A percentile compares a stretch with the other conserved stretches of the same genome.
These are phyloP conservation scores for Ceratobasidium sp. DNA, from an alignment of 1,284 basidiomycete species.

Conservation along the genomic window DNA sequence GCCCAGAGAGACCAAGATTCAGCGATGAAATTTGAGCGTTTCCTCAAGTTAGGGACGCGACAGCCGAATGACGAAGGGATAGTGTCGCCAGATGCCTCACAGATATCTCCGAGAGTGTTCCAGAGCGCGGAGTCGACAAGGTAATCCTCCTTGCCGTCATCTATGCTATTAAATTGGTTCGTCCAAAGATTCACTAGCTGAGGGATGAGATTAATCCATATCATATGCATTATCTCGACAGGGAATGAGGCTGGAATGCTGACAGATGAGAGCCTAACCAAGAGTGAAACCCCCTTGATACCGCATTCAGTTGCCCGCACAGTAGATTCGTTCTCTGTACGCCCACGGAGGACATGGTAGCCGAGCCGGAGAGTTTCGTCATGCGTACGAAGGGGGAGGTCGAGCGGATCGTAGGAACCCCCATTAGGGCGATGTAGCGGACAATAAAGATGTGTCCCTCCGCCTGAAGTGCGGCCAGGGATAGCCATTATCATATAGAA, in stretches of 20 bases:
- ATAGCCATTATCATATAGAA: slow-evolving; percentile 34
- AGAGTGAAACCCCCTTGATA: slow-evolving; percentile 15
- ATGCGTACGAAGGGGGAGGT: slow-evolving; percentile 22
- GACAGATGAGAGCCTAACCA: slow-evolving; percentile 13
- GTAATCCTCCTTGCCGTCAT: slow-evolving; percentile 36
- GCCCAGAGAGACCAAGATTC: slow-evolving; percentile 61
- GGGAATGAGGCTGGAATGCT: slow-evolving; percentile 26
- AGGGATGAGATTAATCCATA: slow-evolving; percentile 14
- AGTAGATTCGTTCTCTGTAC: neutral
- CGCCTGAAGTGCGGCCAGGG: neutral
- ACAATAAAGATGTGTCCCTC: slow-evolving; percentile 19
- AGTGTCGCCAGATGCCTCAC: slow-evolving; percentile 52
- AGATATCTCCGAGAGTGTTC: slow-evolving; percentile 56
- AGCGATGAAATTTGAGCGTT: slow-evolving; percentile 55
- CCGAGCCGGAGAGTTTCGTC: slow-evolving; percentile 19
- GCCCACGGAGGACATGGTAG: neutral
- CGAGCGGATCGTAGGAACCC: slow-evolving; percentile 27
- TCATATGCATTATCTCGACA: slow-evolving; percentile 28
- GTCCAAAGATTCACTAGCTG: slow-evolving; percentile 12
- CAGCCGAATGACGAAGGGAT: slow-evolving; percentile 62
- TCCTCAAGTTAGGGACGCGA: slow-evolving; percentile 58
- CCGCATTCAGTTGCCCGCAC: slow-evolving; percentile 5
- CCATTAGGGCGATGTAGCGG: slow-evolving; percentile 30
- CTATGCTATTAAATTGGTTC: neutral
- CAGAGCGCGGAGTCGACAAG: neutral